phyloP scores from a whole-genome alignment of 108 stramenopile genomes.

The Chaetoceros tenuissimus region DNA sequence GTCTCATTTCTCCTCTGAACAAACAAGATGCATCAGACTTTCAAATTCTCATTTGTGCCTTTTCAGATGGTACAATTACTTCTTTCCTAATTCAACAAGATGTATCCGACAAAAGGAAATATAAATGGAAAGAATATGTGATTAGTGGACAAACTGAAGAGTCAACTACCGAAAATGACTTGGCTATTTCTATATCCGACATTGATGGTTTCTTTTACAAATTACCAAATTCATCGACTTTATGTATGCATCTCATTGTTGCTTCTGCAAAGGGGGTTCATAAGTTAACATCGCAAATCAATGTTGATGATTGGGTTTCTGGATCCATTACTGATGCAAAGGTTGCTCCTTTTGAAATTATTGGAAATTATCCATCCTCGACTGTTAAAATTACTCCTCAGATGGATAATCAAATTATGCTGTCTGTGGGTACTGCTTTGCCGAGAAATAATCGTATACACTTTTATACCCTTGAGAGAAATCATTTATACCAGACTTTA shows the following conservation, averaged over 20 bases:
- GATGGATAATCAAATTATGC: constrained; percentile 18
- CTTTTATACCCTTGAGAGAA: constrained; percentile 30
- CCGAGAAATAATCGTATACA: constrained; percentile 74
- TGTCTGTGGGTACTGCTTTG: constrained; percentile 60
- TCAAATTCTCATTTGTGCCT: constrained; percentile 33
- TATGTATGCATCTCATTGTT: neutral
- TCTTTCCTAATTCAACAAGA: constrained; percentile 25
- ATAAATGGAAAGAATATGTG: constrained; percentile 16
- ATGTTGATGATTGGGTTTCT: too few species aligned
- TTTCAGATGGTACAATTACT: constrained; percentile 71
- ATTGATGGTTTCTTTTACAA: neutral
- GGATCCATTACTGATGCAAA: too few species aligned
- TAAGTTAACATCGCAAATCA: neutral
- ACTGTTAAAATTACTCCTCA: constrained; percentile 9
- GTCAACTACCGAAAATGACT: constrained; percentile 3
- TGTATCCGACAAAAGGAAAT: neutral
- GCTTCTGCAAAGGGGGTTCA: neutral
- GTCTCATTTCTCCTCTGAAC: constrained; percentile 3
- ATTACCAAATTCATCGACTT: too few species aligned
- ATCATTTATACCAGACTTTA: too few species aligned
- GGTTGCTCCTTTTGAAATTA: too few species aligned
- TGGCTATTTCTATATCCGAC: constrained; percentile 3
- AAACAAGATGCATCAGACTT: constrained; percentile 2
- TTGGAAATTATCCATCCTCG: constrained; percentile 1
- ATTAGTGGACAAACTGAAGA: constrained; percentile 13